phyloP scores from a whole-genome alignment of 495 filamentous ascomycete genomes.

The Tuber indicum region DNA sequence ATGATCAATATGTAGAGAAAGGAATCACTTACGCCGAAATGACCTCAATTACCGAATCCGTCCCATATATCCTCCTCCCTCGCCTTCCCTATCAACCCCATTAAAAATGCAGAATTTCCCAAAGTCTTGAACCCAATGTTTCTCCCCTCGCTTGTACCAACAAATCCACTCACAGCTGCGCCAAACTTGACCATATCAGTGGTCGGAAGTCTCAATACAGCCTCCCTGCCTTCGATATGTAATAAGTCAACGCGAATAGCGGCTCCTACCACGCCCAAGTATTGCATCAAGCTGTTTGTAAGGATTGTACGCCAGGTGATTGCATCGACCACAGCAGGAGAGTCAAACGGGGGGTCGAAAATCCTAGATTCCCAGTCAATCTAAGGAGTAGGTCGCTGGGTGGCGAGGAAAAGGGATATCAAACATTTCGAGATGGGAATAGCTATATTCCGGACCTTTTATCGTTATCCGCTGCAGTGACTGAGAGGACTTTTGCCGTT shows the following conservation, averaged over 20 bases:
- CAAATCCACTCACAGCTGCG: slow-evolving; percentile 51
- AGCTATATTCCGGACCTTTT: slow-evolving; percentile 37
- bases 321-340: slow-evolving; percentile 52
- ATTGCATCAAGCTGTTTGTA: slow-evolving; percentile 65
- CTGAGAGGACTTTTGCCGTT: slow-evolving; percentile 6
- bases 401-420: slow-evolving; percentile 13
- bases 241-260: slow-evolving; percentile 77
- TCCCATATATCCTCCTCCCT: slow-evolving; percentile 36
- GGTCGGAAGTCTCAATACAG: slow-evolving; percentile 70
- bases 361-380: slow-evolving; percentile 27
- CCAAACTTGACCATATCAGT: slow-evolving; percentile 55
- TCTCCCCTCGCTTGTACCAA: slow-evolving; percentile 23
- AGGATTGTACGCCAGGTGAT: slow-evolving; percentile 69
- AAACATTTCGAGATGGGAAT: slow-evolving; percentile 38
- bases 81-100: slow-evolving; percentile 38
- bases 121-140: slow-evolving; percentile 31
- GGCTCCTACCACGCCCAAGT: slow-evolving; percentile 69
- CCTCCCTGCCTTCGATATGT: slow-evolving; percentile 51
- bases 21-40: not conserved
- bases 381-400: not conserved
- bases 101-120: slow-evolving; percentile 36
- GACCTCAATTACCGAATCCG: not conserved
- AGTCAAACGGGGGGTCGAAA: slow-evolving; percentile 34
- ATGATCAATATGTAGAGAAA: not conserved
- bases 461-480: slow-evolving; percentile 23